phyloP scores from a whole-genome alignment of 495 filamentous ascomycete genomes.

The Penicillium pancosmium region DNA sequence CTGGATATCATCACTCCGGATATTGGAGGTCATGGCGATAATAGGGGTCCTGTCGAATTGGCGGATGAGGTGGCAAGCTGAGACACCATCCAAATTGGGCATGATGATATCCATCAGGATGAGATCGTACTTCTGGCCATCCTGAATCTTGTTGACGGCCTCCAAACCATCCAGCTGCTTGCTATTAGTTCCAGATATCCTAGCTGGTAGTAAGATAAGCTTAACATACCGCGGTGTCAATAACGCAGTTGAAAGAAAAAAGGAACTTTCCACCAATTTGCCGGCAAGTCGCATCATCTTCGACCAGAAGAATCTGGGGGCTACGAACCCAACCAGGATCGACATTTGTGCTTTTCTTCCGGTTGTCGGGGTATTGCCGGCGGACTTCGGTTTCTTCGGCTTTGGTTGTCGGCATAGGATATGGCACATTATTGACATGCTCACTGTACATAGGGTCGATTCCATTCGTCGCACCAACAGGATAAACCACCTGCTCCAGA shows the following conservation, averaged over 20 bases:
- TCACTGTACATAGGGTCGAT: slow-evolving; percentile 95
- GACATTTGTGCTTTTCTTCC: slow-evolving; percentile 70
- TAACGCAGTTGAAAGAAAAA: slow-evolving; percentile 81
- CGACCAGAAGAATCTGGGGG: slow-evolving; percentile 87
- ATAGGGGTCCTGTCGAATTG: slow-evolving; percentile 89
- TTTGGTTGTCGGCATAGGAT: slow-evolving; percentile 62
- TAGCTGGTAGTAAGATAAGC: not conserved
- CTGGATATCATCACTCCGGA: slow-evolving; percentile 93
- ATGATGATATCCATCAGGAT: slow-evolving; percentile 99
- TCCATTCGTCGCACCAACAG: slow-evolving; percentile 82
- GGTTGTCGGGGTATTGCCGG: slow-evolving; percentile 53
- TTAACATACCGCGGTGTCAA: slow-evolving; percentile 84
- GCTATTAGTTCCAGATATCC: not conserved
- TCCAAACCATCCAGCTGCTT: slow-evolving; percentile 82
- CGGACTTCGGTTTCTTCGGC: slow-evolving; percentile 50
- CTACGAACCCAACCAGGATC: slow-evolving; percentile 80
- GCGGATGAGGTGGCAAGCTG: slow-evolving; percentile 90
- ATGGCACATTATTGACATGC: slow-evolving; percentile 92
- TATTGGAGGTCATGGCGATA: slow-evolving; percentile 98
- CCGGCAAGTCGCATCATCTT: slow-evolving; percentile 93
- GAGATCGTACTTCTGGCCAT: slow-evolving; percentile 81
- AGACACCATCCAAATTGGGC: slow-evolving; percentile 94
- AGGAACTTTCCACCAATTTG: slow-evolving; percentile 95
- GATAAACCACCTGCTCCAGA: slow-evolving; percentile 83
- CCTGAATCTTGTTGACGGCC: slow-evolving; percentile 89